Evolutionary conservation across 2,329 filamentous ascomycete genomes (phyloP), one percentile per base, ranked within the genome.

Genomic region (Dothidotthia symphoricarpi): DNA sequence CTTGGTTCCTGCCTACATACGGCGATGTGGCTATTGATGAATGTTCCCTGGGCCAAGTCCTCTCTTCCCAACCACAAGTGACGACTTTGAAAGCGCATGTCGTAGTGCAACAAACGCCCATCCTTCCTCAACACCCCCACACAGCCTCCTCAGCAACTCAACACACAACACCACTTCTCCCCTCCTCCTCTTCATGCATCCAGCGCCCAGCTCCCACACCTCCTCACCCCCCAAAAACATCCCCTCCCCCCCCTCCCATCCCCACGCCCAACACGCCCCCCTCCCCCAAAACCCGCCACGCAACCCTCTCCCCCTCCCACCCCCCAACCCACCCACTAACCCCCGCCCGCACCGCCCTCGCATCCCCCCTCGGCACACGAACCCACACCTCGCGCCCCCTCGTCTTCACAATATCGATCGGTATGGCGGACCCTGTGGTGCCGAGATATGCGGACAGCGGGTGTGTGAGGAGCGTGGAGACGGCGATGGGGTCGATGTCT

Each of bases 371-470:
- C 31, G 59, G 49, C 3, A 64, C 43, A 4, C 62, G 42, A 0
- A 66, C 31, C 45, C 49, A 59, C 4, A 56, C 52, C 1, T 51
- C 44, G 1, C 51, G 15, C 0, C 53, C 57, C 1, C 6, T 4
- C 0, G 44, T 55, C 13, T 82, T 80, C 24, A 91, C 73, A 14
- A 90, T 79, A 57, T 91, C 87, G 39, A 89, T 59, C 1, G 82
- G 69, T 3, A 90, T 81, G 9, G 79, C 80, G 2, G 75, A 68
- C 9, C 87, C 87, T 0, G 79, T 81, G 13, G 80, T 67, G 14
- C 87, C 87, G 1, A 91, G 76, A 53, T 86, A 89, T 45, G 85
- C 78, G 1, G 71, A 72, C 6, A 91, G 69, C 0, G 85, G 82
- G 1, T 75, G 64, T 2, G 76, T 78, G 50, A 85, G 77, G 56